phyloP scores from a whole-genome alignment of 208 protist species.

The Porcisia hertigi region DNA sequence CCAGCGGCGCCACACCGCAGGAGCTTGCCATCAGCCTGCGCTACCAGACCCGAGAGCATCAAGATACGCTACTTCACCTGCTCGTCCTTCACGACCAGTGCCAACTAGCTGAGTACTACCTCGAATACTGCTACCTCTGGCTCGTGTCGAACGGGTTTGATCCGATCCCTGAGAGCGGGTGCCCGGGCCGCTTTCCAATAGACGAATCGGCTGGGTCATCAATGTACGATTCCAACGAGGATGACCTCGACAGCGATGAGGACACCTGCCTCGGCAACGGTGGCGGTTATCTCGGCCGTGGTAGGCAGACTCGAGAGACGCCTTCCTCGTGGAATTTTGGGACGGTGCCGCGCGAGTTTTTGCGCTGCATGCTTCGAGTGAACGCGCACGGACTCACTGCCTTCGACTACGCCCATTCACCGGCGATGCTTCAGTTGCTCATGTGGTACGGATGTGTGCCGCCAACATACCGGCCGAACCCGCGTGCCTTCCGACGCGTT shows the following conservation, averaged over 20 bases:
- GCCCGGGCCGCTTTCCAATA: constrained; percentile 36
- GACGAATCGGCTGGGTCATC: neutral
- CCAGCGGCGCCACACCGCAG: constrained; percentile 1
- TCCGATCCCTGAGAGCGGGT: constrained; percentile 23
- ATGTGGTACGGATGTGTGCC: constrained; percentile 80
- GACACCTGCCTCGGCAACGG: neutral
- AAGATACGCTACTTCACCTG: constrained; percentile 73
- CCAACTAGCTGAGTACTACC: constrained; percentile 76
- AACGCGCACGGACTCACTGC: constrained; percentile 77
- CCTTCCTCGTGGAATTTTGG: neutral
- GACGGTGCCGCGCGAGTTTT: constrained; percentile 39
- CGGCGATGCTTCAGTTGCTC: constrained; percentile 72
- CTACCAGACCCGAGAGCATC: constrained; percentile 51
- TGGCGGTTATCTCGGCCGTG: neutral
- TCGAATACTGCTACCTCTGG: constrained; percentile 61
- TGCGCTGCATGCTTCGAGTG: constrained; percentile 67
- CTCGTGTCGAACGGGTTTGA: constrained; percentile 42
- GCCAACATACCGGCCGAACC: constrained; percentile 78
- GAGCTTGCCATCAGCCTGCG: constrained; percentile 24
- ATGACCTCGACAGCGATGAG: neutral
- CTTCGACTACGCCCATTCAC: constrained; percentile 80
- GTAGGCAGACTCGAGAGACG: neutral
- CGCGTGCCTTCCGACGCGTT: constrained; percentile 29
- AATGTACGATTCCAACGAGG: neutral
- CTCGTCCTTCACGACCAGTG: constrained; percentile 82